Conservation (phyloP, 2,329 filamentous ascomycete species). For the Alternaria metachromatica region DNA sequence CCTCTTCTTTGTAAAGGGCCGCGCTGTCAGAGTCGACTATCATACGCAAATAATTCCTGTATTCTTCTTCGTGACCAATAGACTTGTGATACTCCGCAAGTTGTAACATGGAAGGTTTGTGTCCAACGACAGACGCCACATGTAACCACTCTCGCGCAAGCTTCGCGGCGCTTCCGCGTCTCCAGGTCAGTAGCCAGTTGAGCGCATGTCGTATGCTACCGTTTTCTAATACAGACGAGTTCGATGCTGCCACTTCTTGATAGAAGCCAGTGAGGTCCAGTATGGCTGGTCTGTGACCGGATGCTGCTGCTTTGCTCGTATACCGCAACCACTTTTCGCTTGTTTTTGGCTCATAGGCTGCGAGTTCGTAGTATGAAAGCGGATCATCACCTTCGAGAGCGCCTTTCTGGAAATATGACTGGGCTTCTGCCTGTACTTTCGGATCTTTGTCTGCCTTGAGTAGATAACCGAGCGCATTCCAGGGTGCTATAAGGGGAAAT, state of each 20-base stretch:
- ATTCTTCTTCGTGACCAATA: conserved; percentile 20
- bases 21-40: conserved; percentile 23
- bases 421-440: conserved; percentile 26
- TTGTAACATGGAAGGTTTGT: conserved; percentile 38
- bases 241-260: conserved; percentile 37
- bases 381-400: conserved; percentile 53
- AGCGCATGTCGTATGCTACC: conserved; percentile 23
- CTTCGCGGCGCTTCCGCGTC: conserved; percentile 12
- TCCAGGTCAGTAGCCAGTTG: conserved; percentile 34
- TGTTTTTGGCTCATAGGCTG: conserved; percentile 31
- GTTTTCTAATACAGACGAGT: conserved; percentile 13
- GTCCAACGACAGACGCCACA: conserved; percentile 32
- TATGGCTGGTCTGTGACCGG: conserved; percentile 48
- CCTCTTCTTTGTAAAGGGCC: conserved; percentile 30
- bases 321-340: conserved; percentile 52
- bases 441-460: conserved; percentile 24
- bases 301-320: conserved; percentile 55
- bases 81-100: conserved; percentile 30
- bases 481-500: conserved; percentile 36
- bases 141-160: conserved; percentile 43
- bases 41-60: conserved; percentile 17
- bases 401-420: conserved; percentile 45
- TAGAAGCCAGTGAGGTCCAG: conserved; percentile 52
- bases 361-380: conserved; percentile 49
- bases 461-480: conserved; percentile 41